Evolutionary conservation across 805 yeast species (phyloP).

Genomic region (Candida broadrunensis): DNA sequence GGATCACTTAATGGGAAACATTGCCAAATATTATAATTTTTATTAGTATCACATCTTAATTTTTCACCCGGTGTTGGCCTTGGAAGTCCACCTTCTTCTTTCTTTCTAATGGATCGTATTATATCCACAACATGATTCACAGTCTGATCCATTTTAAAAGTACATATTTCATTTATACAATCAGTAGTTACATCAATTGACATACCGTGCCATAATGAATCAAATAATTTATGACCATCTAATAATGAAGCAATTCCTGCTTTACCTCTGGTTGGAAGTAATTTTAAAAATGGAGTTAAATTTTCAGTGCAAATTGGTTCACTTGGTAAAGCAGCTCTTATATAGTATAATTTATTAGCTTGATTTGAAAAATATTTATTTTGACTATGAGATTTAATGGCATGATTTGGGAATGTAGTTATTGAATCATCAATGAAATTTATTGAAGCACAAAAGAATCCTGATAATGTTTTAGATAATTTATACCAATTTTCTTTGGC

Average conservation of each 20-base stretch:
- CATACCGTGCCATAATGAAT: conserved; percentile 92
- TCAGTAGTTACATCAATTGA: conserved; percentile 71
- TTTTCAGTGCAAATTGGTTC: conserved; percentile 98
- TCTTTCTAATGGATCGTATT: conserved; percentile 61
- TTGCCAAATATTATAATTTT: conserved; percentile 55
- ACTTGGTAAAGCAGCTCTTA: conserved; percentile 87
- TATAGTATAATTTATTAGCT: conserved; percentile 45
- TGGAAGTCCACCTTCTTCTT: conserved; percentile 65
- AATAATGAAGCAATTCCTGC: conserved; percentile 82
- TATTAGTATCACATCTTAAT: conserved; percentile 70
- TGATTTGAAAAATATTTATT: conserved; percentile 18
- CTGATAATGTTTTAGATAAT: conserved; percentile 75
- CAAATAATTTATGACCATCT: conserved; percentile 89
- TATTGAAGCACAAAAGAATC: conserved; percentile 91
- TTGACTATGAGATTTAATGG: conserved; percentile 34
- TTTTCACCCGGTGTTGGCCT: conserved; percentile 69
- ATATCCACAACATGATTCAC: conserved; percentile 74
- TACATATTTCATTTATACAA: conserved; percentile 46
- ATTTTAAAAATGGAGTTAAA: conserved; percentile 85
- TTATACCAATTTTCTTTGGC: conserved; percentile 69
- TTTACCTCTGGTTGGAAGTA: conserved; percentile 88
- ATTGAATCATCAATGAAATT: conserved; percentile 79
- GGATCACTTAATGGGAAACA: conserved; percentile 76
- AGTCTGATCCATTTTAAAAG: conserved; percentile 56
- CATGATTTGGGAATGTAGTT: conserved; percentile 59